These are phyloP conservation scores for Triadica sebifera DNA, from an alignment of 345 rosid genomes.

Conservation along the genomic window DNA sequence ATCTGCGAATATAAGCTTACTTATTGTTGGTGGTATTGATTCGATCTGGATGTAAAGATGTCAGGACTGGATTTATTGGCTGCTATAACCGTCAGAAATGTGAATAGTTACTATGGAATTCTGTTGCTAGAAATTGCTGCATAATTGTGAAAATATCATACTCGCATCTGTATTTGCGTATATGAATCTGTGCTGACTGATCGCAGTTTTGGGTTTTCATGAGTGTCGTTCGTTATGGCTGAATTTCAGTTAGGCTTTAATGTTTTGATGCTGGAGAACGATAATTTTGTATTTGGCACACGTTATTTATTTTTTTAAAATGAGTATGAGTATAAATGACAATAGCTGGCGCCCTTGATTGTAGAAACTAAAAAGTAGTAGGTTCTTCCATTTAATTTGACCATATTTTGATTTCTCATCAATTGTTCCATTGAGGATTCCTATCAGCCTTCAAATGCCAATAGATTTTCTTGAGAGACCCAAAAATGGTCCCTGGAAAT, in stretches of 20 bases:
- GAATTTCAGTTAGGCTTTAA: neutral
- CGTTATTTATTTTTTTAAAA: neutral
- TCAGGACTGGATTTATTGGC: neutral
- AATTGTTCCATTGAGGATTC: neutral
- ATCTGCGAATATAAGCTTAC: neutral
- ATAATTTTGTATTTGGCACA: too few relatives aligned
- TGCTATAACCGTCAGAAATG: neutral
- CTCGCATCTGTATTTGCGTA: neutral
- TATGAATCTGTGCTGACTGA: neutral
- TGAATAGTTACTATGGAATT: neutral
- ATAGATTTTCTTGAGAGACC: neutral
- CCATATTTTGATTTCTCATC: neutral
- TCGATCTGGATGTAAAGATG: neutral
- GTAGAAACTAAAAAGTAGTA: too few relatives aligned
- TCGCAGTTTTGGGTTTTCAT: neutral
- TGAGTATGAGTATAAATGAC: neutral
- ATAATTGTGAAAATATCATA: neutral
- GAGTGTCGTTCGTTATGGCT: neutral
- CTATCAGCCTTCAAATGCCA: neutral
- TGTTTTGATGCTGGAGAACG: neutral
- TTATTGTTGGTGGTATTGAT: neutral
- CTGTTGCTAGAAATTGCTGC: neutral
- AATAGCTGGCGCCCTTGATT: neutral
- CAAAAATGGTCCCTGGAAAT: neutral
- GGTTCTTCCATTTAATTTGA: neutral